A percentile compares a stretch with the other conserved stretches of the same genome.
Evolutionary conservation across 2,329 filamentous ascomycete species (phyloP).

Genomic region (Sporothrix brasiliensis): DNA sequence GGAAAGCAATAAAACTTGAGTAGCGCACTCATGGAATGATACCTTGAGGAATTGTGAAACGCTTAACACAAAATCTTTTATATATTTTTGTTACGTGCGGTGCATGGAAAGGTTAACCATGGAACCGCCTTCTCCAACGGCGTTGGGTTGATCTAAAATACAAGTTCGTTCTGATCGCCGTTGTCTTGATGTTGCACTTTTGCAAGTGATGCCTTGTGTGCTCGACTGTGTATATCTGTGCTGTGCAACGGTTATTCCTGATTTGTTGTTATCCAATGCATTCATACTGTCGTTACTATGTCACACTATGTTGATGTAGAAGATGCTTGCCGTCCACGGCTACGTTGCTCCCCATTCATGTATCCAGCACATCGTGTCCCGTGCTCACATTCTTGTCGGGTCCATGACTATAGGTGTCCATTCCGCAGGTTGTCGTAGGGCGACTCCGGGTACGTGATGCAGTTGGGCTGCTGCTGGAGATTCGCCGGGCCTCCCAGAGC

Average conservation of each 20-base stretch:
- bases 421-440: conserved; percentile 72
- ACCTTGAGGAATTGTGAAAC: conserved; percentile 33
- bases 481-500: conserved; percentile 56
- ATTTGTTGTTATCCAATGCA: not conserved
- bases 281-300: not conserved
- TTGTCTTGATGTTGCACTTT: not conserved
- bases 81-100: conserved; percentile 26
- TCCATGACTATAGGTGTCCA: conserved; percentile 41
- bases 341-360: not conserved
- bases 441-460: conserved; percentile 63
- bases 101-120: conserved; percentile 33
- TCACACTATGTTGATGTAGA: not conserved
- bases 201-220: not conserved
- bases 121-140: conserved; percentile 29
- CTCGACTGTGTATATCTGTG: not conserved
- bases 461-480: conserved; percentile 60
- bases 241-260: not conserved
- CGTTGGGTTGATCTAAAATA: conserved; percentile 29
- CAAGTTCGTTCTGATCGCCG: conserved; percentile 20
- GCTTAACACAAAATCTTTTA: conserved; percentile 14
- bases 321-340: not conserved
- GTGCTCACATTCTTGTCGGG: no score
- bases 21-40: conserved; percentile 36
- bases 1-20: conserved; percentile 20
- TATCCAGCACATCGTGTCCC: not conserved